Evolutionary conservation across 306 rosid species (phyloP).

Genomic region (Herpetospermum pedunculosum): DNA sequence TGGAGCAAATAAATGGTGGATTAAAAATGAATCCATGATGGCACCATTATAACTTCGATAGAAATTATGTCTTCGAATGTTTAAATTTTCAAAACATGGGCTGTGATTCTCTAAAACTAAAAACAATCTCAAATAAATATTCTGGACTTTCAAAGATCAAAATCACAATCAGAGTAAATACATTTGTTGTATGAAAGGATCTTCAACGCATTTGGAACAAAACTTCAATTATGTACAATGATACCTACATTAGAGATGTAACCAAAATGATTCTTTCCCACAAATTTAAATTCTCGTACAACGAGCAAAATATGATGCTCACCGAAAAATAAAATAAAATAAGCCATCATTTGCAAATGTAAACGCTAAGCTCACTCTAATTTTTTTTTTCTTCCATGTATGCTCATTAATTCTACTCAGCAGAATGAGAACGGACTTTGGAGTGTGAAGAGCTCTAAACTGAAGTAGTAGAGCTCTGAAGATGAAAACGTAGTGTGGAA

Average conservation of each 20-base stretch:
- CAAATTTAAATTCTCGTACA: too few species aligned
- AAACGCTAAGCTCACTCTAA: too few species aligned
- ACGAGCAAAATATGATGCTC: too few species aligned
- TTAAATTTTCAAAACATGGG: background rate
- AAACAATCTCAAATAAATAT: background rate
- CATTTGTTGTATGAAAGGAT: conserved; percentile 86
- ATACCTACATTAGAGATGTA: conserved; percentile 42
- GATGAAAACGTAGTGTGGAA: too few species aligned
- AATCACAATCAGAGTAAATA: conserved; percentile 9
- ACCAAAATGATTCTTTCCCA: background rate
- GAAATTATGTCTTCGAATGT: background rate
- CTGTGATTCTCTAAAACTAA: background rate
- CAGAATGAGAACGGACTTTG: too few species aligned
- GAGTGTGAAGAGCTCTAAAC: too few species aligned
- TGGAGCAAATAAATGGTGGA: too few species aligned
- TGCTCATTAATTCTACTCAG: too few species aligned
- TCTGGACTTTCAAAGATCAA: background rate
- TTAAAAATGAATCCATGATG: background rate
- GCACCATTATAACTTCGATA: background rate
- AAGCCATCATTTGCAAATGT: too few species aligned
- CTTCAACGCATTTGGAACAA: conserved; percentile 81
- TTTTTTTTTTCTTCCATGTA: too few species aligned
- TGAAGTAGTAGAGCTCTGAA: too few species aligned
- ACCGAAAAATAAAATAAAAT: too few species aligned
- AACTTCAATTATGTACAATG: conserved; percentile 80